A percentile compares a stretch with the other conserved stretches of the same genome.
These are phyloP conservation scores for Hirsutella rhossiliensis DNA, from an alignment of 2,329 filamentous ascomycete species.

Conservation along the genomic window DNA sequence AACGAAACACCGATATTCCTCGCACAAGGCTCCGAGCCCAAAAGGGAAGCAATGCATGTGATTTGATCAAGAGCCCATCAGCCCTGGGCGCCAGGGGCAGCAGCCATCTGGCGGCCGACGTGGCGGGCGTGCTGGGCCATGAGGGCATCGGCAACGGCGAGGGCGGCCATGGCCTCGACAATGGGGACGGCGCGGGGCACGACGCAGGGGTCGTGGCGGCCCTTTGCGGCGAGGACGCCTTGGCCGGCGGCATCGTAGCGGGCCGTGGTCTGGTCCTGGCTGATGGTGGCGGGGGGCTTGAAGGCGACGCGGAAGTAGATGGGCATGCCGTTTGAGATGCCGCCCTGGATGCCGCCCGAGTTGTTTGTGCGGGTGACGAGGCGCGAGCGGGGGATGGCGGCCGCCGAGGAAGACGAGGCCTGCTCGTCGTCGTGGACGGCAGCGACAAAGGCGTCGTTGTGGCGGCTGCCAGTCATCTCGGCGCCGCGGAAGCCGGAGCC, in stretches of 20 bases:
- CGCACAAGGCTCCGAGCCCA: too few species aligned
- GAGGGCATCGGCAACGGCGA: slow-evolving; percentile 79
- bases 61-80: too few species aligned
- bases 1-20: too few species aligned
- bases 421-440: slow-evolving; percentile 26
- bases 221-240: slow-evolving; percentile 80
- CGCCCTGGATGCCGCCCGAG: slow-evolving; percentile 88
- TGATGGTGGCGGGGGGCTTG: slow-evolving; percentile 91
- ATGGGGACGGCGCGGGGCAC: slow-evolving; percentile 80
- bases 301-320: slow-evolving; percentile 94
- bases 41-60: too few species aligned
- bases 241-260: slow-evolving; percentile 60
- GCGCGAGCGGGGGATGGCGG: slow-evolving; percentile 38
- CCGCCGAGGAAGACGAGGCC: slow-evolving; percentile 28
- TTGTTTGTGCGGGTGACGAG: slow-evolving; percentile 89
- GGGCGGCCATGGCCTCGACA: slow-evolving; percentile 81
- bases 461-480: slow-evolving; percentile 73
- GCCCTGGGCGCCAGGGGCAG: neutral
- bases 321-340: slow-evolving; percentile 83
- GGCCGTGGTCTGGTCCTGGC: slow-evolving; percentile 73
- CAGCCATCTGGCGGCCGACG: slow-evolving; percentile 18
- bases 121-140: slow-evolving; percentile 64
- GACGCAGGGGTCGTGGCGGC: slow-evolving; percentile 87
- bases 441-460: slow-evolving; percentile 61
- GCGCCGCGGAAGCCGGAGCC: slow-evolving; percentile 85